Conservation (phyloP, 2,329 filamentous ascomycete species). For the Colletotrichum sp. region DNA sequence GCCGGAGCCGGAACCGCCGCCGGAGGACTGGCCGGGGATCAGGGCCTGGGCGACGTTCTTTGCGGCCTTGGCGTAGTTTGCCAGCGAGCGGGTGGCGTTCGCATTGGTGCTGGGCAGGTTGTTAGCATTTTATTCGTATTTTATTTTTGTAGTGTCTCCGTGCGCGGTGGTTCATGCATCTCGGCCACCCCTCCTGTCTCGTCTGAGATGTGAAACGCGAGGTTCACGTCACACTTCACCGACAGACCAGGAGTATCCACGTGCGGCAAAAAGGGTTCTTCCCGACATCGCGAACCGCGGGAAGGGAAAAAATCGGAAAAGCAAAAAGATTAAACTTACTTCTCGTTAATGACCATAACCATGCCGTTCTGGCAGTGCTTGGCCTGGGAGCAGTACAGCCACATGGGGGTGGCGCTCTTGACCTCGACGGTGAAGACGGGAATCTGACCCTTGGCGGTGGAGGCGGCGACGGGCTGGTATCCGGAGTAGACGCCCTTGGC, state of each 20-base stretch:
- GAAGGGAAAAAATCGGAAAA: not conserved
- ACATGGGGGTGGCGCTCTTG: constrained; percentile 73
- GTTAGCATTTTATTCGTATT: constrained; percentile 3
- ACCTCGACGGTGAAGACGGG: constrained; percentile 76
- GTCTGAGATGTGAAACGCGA: constrained; percentile 13
- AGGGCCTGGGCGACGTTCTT: constrained; percentile 27
- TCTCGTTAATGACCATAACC: constrained; percentile 78
- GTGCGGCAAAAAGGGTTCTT: not conserved
- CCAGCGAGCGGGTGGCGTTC: constrained; percentile 58
- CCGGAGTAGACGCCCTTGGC: constrained; percentile 69
- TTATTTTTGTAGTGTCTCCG: not conserved
- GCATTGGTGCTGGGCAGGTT: constrained; percentile 43
- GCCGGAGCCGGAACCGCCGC: constrained; percentile 13
- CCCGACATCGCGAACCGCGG: not conserved
- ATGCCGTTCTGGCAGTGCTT: constrained; percentile 79
- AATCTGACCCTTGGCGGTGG: constrained; percentile 51
- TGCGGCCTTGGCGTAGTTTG: constrained; percentile 50
- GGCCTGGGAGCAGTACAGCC: constrained; percentile 79
- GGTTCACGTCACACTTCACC: not conserved
- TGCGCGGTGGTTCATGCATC: not conserved
- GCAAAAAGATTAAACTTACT: constrained; percentile 51
- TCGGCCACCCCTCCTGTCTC: not conserved
- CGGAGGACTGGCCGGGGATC: constrained; percentile 23
- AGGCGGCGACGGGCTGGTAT: constrained; percentile 67
- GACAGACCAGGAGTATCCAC: not conserved